Base-by-base conservation (phyloP, 495 filamentous ascomycete genomes). In the Talaromyces thailandensis region DNA sequence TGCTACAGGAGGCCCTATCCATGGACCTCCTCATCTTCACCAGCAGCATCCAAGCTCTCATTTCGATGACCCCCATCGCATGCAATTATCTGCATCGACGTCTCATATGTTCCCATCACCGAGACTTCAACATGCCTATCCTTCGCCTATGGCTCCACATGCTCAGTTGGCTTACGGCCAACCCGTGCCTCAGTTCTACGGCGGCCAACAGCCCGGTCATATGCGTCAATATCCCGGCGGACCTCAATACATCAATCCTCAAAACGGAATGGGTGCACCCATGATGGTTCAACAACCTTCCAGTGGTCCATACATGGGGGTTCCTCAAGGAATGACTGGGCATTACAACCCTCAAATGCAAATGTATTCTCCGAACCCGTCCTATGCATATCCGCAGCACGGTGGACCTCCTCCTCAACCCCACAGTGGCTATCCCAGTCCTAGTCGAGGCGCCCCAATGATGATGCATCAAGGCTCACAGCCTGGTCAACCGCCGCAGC, bases 391-490 rank as follows among this genome's bases (percentile, higher is more conserved):
- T 77, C 88, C 70, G 63, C 86, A 75, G 45, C 76, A 82, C 73
- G 83, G 63, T 67, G 71, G 16, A 18, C 83, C 82, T 18, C 84
- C 86, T 45, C 84, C 86, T 11, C 85, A 86, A 70, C 81, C 83
- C 12, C 81, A 87, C 3, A 93, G 86, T 67, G 89, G 90, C 18
- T 96, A 88, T 73, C 88, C 90, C n/a, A 93, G 89, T 68, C 90
- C 91, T 1, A 85, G 89, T 58, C 82, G 90, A 21, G 83, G 83
- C 26, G 84, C 88, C 1, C 90, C 89, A 2, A 87, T 93, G 76
- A 93, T 93, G 89, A 90, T 91, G 83, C 88, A 90, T 67, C 81
- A 85, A 71, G 87, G 87, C 57, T 92, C 88, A 23, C 88, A 91
- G 64, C 86, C 88, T 64, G 88, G 88, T 16, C 88, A 91, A 64